Evolutionary conservation across 2,329 filamentous ascomycete genomes (phyloP).

Genomic region (Leptographium flavum): DNA sequence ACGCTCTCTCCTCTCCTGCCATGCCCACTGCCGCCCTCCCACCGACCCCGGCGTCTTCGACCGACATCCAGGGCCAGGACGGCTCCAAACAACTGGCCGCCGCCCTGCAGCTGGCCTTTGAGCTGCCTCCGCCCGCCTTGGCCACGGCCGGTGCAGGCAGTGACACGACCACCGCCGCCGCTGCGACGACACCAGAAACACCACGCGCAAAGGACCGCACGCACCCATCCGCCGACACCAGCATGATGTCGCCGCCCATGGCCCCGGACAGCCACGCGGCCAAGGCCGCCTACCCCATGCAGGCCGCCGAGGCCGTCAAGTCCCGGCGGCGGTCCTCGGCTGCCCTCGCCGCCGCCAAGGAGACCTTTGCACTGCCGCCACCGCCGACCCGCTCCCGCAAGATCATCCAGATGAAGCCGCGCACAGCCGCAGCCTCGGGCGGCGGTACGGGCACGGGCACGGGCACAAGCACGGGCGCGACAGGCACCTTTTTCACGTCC

Average conservation of each 20-base stretch:
- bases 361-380: conserved; percentile 70
- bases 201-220: background rate
- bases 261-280: background rate
- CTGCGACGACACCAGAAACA: background rate
- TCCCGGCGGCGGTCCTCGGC: conserved; percentile 32
- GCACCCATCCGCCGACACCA: conserved; percentile 15
- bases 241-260: conserved; percentile 19
- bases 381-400: conserved; percentile 85
- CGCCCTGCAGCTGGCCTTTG: conserved; percentile 53
- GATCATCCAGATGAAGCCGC: conserved; percentile 95
- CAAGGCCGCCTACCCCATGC: conserved; percentile 6
- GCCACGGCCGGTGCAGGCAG: conserved; percentile 27
- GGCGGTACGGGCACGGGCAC: background rate
- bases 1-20: background rate
- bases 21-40: conserved; percentile 57
- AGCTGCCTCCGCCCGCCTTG: conserved; percentile 65
- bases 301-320: conserved; percentile 32
- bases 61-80: conserved; percentile 63
- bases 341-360: conserved; percentile 28
- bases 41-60: conserved; percentile 66
- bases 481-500: too few relatives aligned
- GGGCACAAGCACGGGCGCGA: background rate
- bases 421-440: conserved; percentile 13
- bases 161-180: background rate
- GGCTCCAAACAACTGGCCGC: conserved; percentile 43